Base-by-base conservation (phyloP, 2,329 filamentous ascomycete species). In the Penicillium freii region DNA sequence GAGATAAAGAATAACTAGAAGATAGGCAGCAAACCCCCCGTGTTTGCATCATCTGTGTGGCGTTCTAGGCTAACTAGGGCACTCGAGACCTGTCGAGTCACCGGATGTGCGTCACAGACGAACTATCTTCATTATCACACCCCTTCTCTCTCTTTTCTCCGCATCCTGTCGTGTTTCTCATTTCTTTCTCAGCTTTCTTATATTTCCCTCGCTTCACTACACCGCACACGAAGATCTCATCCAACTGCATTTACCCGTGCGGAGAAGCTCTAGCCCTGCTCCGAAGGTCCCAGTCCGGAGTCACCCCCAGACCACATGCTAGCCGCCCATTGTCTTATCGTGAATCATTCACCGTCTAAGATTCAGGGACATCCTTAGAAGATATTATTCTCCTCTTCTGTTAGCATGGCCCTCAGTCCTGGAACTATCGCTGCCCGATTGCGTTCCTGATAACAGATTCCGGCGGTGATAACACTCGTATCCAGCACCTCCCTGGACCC, bases 71-170 rank as follows among this genome's bases (percentile, higher is more conserved):
- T 44, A 29, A 51, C 38, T 33, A 31, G 38, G 27, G 25, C 49
- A 55, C 52, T 49, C 52, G 60, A 61, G 62, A 63, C 60, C 56
- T 60, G 57, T 71, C 71, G 71, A 77, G 74, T 77, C 74, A 76
- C 71, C 71, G 69, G 71, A 69, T 69, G 67, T 76, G 74, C 74
- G 74, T 77, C 74, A 76, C 74, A 71, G 67, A 69, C 64, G 59
- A 51, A 51, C 61, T 58, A 57, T 60, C 58, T 59, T 61, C 52
- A 57, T 59, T 48, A 58, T 59, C 46, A 51, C 51, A 60, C 59
- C 58, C 61, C 58, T 56, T 58, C 57, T 40, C 59, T 60, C 59
- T 43, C 53, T 51, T 53, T 61, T 58, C 56, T 51, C 56, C 49
- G 47, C 47, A 53, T 52, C 50, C 23, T 17, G 29, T 36, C 19